A percentile compares a stretch with the other conserved stretches of the same genome.
Evolutionary conservation across 208 protist genomes (phyloP).

Genomic region (Trypanosoma congolense): DNA sequence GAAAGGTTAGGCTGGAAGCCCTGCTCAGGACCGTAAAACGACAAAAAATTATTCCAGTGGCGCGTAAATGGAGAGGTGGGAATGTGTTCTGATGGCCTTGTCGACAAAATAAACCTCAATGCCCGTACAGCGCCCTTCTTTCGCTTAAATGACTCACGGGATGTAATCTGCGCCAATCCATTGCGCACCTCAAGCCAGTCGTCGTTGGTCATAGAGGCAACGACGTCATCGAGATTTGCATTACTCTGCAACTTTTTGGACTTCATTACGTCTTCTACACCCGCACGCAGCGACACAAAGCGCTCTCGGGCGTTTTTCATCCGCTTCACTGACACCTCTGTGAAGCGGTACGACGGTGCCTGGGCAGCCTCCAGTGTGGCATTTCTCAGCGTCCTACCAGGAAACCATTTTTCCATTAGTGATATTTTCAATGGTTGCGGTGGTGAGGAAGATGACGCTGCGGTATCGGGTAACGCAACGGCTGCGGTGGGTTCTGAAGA

Average conservation of each 20-base stretch:
- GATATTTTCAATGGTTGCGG: conserved; percentile 11
- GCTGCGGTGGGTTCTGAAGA: too few species aligned
- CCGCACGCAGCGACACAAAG: conserved; percentile 46
- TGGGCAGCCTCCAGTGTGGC: conserved; percentile 48
- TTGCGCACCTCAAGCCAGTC: conserved; percentile 26
- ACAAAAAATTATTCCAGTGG: conserved; percentile 46
- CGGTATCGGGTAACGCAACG: too few species aligned
- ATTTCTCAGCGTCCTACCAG: conserved; percentile 56
- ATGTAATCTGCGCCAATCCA: conserved; percentile 18
- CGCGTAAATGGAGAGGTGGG: background rate
- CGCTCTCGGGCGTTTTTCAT: conserved; percentile 55
- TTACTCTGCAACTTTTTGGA: background rate
- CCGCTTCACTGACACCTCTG: conserved; percentile 38
- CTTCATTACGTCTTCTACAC: conserved; percentile 52
- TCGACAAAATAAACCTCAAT: conserved; percentile 9
- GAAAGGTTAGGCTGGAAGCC: conserved; percentile 30
- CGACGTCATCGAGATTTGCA: background rate
- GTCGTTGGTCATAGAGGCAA: conserved; percentile 4
- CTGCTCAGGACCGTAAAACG: conserved; percentile 41
- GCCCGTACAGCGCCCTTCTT: conserved; percentile 14
- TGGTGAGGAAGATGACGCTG: too few species aligned
- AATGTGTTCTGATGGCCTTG: background rate
- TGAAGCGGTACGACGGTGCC: conserved; percentile 33
- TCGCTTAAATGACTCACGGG: background rate
- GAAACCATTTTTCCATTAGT: conserved; percentile 77